Conservation (phyloP, 805 yeast species). For the Cyberlindnera japonica region DNA sequence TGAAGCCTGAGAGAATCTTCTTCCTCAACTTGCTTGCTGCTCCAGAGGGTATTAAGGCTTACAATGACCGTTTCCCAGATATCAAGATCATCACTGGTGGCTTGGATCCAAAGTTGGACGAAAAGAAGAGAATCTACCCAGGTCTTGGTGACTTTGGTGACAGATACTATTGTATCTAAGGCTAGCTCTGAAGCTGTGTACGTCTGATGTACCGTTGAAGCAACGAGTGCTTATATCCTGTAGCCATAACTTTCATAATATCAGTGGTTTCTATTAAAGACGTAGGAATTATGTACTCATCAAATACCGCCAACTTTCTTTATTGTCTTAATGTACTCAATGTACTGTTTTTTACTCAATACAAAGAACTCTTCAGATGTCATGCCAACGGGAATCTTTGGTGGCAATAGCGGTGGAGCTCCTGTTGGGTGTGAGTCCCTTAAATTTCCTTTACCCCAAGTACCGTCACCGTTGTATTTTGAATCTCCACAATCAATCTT, state of each 20-base stretch:
- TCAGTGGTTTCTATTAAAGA: too few relatives aligned
- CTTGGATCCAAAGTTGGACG: slow-evolving; percentile 83
- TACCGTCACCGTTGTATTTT: slow-evolving; percentile 26
- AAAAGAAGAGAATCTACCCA: slow-evolving; percentile 79
- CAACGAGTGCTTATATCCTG: too few relatives aligned
- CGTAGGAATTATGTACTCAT: background rate
- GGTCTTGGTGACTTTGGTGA: slow-evolving; percentile 99
- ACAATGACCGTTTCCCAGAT: slow-evolving; percentile 74
- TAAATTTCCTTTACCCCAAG: slow-evolving; percentile 21
- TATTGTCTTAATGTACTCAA: slow-evolving; percentile 13
- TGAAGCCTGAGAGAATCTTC: slow-evolving; percentile 78
- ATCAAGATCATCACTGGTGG: slow-evolving; percentile 92
- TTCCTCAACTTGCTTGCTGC: slow-evolving; percentile 90
- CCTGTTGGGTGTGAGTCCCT: slow-evolving; percentile 16
- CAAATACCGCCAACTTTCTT: slow-evolving; percentile 4
- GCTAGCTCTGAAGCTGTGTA: background rate
- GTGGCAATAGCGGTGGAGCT: slow-evolving; percentile 22
- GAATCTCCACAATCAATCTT: slow-evolving; percentile 23
- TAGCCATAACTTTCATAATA: too few relatives aligned
- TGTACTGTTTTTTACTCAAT: slow-evolving; percentile 13
- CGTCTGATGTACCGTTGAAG: background rate
- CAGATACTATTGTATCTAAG: slow-evolving; percentile 85
- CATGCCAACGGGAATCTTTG: slow-evolving; percentile 28
- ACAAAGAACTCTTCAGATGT: slow-evolving; percentile 22
- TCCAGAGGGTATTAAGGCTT: slow-evolving; percentile 86